A percentile compares a stretch with the other conserved stretches of the same genome.
Evolutionary conservation across 495 filamentous ascomycete species (phyloP).

Genomic region (Xylaria curta): DNA sequence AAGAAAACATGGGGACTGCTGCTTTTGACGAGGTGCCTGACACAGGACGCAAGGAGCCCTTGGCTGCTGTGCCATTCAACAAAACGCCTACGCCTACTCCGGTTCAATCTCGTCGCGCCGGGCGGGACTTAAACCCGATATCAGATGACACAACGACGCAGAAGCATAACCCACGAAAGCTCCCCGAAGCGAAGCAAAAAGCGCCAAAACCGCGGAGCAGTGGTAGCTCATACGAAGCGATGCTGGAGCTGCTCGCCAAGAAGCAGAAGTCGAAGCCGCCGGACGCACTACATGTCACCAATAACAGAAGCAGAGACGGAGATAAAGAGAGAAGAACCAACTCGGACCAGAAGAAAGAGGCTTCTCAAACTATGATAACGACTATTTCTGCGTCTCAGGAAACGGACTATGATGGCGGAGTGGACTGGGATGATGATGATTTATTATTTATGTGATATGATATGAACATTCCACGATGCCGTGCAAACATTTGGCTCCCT

Average conservation of each 20-base stretch:
- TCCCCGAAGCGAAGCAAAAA: background rate
- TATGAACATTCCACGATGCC: background rate
- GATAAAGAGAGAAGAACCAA: too few species aligned
- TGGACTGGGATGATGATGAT: slow-evolving; percentile 42
- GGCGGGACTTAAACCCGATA: background rate
- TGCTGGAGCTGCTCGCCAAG: slow-evolving; percentile 34
- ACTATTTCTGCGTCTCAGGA: slow-evolving; percentile 43
- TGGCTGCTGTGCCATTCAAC: too few species aligned
- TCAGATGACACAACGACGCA: background rate
- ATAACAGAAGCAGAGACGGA: background rate
- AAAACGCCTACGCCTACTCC: slow-evolving; percentile 1
- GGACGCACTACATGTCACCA: background rate
- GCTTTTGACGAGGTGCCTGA: background rate
- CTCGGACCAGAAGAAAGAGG: background rate
- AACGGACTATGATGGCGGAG: slow-evolving; percentile 47
- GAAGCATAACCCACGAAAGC: background rate
- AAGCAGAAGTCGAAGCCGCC: slow-evolving; percentile 21
- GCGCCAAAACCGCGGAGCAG: background rate
- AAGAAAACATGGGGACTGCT: background rate
- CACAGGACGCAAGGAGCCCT: background rate
- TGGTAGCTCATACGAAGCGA: slow-evolving; percentile 36
- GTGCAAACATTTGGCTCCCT: background rate
- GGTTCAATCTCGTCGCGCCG: background rate
- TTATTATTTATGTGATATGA: slow-evolving; percentile 25
- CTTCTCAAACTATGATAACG: background rate